These are phyloP conservation scores for Tripterygium wilfordii DNA, from an alignment of 177 flowering plant genomes.

Conservation along the genomic window DNA sequence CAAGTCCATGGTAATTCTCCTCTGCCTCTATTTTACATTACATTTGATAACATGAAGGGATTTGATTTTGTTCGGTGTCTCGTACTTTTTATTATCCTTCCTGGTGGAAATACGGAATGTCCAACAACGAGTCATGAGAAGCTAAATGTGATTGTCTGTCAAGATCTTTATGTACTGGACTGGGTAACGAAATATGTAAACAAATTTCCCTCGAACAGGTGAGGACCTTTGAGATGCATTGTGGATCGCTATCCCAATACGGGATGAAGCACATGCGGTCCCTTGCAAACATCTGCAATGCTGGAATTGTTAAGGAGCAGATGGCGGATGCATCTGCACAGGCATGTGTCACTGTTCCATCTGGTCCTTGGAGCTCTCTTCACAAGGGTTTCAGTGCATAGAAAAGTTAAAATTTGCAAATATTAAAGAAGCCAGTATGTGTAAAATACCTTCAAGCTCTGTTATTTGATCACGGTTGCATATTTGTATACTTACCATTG, in stretches of 20 bases:
- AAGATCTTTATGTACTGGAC: too few relatives aligned
- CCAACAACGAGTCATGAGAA: too few relatives aligned
- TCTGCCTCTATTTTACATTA: neutral
- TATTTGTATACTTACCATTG: too few relatives aligned
- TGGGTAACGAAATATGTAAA: too few relatives aligned
- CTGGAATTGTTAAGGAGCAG: conserved; percentile 45
- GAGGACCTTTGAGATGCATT: conserved; percentile 67
- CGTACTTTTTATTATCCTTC: too few relatives aligned
- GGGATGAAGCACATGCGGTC: conserved; percentile 95
- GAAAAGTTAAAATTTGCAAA: too few relatives aligned
- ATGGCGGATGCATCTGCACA: conserved; percentile 78
- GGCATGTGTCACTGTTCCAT: conserved; percentile 57
- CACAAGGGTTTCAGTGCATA: conserved; percentile 73
- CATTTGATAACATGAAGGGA: neutral
- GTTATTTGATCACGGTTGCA: too few relatives aligned
- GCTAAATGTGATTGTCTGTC: too few relatives aligned
- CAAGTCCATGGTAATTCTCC: conserved; percentile 56
- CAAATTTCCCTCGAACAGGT: conserved; percentile 52
- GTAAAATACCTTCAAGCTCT: too few relatives aligned
- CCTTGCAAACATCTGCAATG: conserved; percentile 84
- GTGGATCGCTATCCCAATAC: conserved; percentile 81
- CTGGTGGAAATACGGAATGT: too few relatives aligned
- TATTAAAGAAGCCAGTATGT: too few relatives aligned
- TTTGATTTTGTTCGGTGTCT: too few relatives aligned
- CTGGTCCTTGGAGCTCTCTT: conserved; percentile 67